Evolutionary conservation across 2,329 filamentous ascomycete genomes (phyloP), one percentile per base, ranked within the genome.

Genomic region (Calonectria leucothoes): DNA sequence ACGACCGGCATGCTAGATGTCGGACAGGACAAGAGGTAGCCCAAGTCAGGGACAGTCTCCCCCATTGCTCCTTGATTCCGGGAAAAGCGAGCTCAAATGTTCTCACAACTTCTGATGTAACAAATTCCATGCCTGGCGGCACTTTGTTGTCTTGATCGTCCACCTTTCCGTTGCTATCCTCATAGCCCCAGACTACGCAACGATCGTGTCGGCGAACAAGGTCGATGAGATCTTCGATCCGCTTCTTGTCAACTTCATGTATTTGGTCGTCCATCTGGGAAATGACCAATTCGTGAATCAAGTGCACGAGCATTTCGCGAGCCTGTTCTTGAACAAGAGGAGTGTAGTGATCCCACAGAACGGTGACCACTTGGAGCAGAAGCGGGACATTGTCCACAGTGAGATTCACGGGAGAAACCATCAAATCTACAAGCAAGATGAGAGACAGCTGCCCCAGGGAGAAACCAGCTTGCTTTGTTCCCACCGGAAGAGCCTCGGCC

Each of bases 321-420:
- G 97, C 96, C 83, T 99, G 96, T 78, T 98, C 97, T 83, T 98
- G 96, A 1, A 99, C 97, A 14, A 98, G 91, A 4, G 95, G 92
- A 1, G 95, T 98, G 81, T 99, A 98, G 81, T 98, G 96, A 82
- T 99, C 97, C 97, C 97, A 99, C 2, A 98, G 90, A 4, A 98
- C 95, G 15, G 96, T 93, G 6, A 98, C 93, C 11, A 98, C 94
- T 83, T 99, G 97, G 17, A 99, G 87, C 25, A 99, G 87, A 31
- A 98, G 90, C 1, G 96, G 95, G 4, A 98, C 91, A 78, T 94
- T 94, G 59, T 98, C 95, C 23, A 92, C 88, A 2, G 91, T 89
- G 20, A 98, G 88, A 66, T 95, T 93, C 42, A 98, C 93, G 0
- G 97, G 96, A 12, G 96, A 94, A 14, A 99, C 96, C 91, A 99